phyloP scores from a whole-genome alignment of 371 early-diverging fungal species.

The Syncephalastrum sp. region DNA sequence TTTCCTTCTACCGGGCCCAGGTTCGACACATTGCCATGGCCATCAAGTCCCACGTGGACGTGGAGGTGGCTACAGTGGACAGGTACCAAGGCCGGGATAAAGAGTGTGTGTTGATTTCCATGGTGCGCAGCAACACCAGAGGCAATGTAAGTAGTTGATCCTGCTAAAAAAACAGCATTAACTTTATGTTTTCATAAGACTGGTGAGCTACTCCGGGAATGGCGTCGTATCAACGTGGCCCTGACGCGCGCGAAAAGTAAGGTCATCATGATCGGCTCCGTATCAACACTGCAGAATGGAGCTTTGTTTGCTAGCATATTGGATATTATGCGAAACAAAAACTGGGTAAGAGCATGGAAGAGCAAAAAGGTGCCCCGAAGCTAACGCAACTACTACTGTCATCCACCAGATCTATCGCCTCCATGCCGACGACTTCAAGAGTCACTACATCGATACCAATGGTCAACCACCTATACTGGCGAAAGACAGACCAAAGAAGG shows the following conservation, averaged over 20 bases:
- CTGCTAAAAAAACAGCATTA: background rate
- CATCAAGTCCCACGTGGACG: constrained; percentile 26
- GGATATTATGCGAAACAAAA: constrained; percentile 42
- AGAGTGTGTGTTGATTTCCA: constrained; percentile 82
- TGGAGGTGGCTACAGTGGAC: constrained; percentile 87
- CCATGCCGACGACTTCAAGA: no score
- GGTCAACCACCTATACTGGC: no score
- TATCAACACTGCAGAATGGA: constrained; percentile 58
- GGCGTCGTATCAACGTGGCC: constrained; percentile 97
- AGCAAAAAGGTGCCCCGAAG: background rate
- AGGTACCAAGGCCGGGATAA: constrained; percentile 95
- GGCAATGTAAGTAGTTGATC: constrained; percentile 52
- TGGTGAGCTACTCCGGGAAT: constrained; percentile 89
- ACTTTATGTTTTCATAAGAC: constrained; percentile 31
- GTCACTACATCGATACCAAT: no score
- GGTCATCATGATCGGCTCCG: constrained; percentile 89
- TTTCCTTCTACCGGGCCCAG: constrained; percentile 89
- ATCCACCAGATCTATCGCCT: no score
- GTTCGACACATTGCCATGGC: constrained; percentile 57
- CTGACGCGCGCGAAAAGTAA: constrained; percentile 92
- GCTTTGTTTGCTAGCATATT: constrained; percentile 57
- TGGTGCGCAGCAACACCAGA: constrained; percentile 81
- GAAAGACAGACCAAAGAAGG: no score
- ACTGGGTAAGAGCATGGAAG: constrained; percentile 40
- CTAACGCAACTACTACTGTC: no score